Evolutionary conservation across 441 rosid species (phyloP).

Genomic region (California macrophylla): DNA sequence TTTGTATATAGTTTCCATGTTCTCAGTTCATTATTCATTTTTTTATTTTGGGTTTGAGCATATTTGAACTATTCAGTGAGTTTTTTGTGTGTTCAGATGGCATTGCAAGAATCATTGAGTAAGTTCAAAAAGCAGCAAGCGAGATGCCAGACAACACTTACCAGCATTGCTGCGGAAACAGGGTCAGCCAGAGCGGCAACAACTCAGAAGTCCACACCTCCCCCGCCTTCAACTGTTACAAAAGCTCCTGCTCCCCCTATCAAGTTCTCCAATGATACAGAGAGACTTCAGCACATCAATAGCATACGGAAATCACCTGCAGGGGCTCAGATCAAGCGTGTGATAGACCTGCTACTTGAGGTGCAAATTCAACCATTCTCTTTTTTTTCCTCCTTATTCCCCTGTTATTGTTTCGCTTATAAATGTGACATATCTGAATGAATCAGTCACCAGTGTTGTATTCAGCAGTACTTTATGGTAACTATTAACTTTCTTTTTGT

Average conservation of each 20-base stretch:
- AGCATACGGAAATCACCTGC: conserved; percentile 63
- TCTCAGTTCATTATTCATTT: not conserved
- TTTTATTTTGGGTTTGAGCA: not conserved
- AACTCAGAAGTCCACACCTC: conserved; percentile 21
- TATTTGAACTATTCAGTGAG: not conserved
- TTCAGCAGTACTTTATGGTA: too few species aligned
- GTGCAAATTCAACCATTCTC: conserved; percentile 22
- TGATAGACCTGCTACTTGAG: conserved; percentile 56
- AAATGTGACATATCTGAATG: too few species aligned
- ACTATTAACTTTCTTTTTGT: not conserved
- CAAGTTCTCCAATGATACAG: conserved; percentile 71
- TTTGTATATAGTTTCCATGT: not conserved
- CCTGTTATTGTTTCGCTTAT: too few species aligned
- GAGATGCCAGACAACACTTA: conserved; percentile 52
- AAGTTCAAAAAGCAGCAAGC: conserved; percentile 68
- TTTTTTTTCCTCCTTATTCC: not conserved
- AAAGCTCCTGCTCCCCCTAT: conserved; percentile 39
- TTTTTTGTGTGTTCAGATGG: conserved; percentile 32
- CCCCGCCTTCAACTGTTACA: conserved; percentile 25
- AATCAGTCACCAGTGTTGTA: too few species aligned
- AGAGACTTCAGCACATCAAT: conserved; percentile 59
- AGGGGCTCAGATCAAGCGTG: conserved; percentile 87
- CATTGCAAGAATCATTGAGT: conserved; percentile 43
- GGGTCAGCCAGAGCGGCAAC: conserved; percentile 27
- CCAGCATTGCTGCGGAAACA: conserved; percentile 44